These are phyloP conservation scores for Ophiocordyceps unilateralis DNA, from an alignment of 2,329 filamentous ascomycete genomes.

Conservation along the genomic window DNA sequence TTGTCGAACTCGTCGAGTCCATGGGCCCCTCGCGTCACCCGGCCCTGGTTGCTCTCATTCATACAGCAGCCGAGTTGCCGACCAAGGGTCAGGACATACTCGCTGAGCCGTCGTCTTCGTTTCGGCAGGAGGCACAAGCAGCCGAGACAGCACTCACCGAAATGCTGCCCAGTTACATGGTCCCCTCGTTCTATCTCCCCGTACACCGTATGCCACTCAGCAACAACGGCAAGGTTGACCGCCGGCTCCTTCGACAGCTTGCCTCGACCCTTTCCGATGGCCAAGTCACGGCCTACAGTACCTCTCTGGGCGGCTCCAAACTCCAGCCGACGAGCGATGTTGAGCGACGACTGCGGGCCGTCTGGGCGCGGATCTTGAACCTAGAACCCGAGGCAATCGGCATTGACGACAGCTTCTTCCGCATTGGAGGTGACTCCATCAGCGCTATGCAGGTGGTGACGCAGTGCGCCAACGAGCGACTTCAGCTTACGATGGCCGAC, in stretches of 20 bases:
- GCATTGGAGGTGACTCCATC: constrained; percentile 19
- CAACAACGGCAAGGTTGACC: neutral
- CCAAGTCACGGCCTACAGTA: no score
- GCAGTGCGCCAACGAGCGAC: constrained; percentile 15
- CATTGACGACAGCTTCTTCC: constrained; percentile 4
- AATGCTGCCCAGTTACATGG: constrained; percentile 1
- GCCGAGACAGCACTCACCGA: no score
- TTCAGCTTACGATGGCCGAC: constrained; percentile 1
- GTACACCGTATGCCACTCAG: neutral
- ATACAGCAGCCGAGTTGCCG: neutral
- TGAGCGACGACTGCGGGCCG: constrained; percentile 2
- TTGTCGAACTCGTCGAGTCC: neutral
- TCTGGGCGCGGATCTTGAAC: constrained; percentile 26
- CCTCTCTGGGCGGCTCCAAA: no score
- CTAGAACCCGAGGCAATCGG: constrained; percentile 14
- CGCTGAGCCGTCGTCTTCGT: no score
- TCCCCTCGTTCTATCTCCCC: neutral
- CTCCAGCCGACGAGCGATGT: neutral
- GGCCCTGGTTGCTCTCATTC: neutral
- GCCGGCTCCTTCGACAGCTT: neutral
- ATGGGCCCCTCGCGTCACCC: neutral
- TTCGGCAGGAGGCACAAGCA: no score
- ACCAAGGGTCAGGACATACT: neutral
- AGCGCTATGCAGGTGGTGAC: constrained; percentile 14
- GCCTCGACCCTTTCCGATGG: neutral